These are phyloP conservation scores for Paraphoma sp. DNA, from an alignment of 2,329 filamentous ascomycete genomes.

Conservation along the genomic window DNA sequence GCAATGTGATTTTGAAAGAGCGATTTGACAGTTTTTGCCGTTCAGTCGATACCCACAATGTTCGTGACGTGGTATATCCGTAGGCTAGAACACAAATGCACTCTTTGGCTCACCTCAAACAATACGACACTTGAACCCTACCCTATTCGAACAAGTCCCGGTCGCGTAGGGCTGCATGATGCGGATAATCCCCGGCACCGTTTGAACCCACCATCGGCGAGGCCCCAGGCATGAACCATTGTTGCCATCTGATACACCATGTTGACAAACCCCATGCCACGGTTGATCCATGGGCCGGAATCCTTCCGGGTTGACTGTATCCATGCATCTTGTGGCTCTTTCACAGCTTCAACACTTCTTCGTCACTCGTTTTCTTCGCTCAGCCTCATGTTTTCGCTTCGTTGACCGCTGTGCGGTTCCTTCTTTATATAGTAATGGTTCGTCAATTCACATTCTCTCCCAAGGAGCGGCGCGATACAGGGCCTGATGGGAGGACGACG, in stretches of 20 bases:
- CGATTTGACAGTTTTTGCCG: background rate
- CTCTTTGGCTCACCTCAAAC: background rate
- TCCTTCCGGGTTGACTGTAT: background rate
- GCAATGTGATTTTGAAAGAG: background rate
- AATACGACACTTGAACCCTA: background rate
- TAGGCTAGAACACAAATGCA: background rate
- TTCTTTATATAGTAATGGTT: constrained; percentile 19
- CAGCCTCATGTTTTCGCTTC: constrained; percentile 11
- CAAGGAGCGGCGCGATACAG: constrained; percentile 12
- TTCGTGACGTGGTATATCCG: background rate
- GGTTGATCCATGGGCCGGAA: constrained; percentile 10
- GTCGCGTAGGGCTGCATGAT: constrained; percentile 7
- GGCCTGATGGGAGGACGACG: constrained; percentile 19
- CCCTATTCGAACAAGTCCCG: background rate
- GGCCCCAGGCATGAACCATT: constrained; percentile 13
- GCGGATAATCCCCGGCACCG: constrained; percentile 4
- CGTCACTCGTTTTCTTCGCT: constrained; percentile 6
- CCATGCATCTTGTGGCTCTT: background rate
- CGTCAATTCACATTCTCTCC: constrained; percentile 27
- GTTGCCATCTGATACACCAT: constrained; percentile 19
- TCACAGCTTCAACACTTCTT: background rate
- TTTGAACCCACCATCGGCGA: background rate
- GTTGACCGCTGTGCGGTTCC: constrained; percentile 22
- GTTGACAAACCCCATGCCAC: constrained; percentile 11
- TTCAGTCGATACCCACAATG: background rate